Evolutionary conservation across 2,329 filamentous ascomycete genomes (phyloP).

Genomic region (Bipolaris bicolor): DNA sequence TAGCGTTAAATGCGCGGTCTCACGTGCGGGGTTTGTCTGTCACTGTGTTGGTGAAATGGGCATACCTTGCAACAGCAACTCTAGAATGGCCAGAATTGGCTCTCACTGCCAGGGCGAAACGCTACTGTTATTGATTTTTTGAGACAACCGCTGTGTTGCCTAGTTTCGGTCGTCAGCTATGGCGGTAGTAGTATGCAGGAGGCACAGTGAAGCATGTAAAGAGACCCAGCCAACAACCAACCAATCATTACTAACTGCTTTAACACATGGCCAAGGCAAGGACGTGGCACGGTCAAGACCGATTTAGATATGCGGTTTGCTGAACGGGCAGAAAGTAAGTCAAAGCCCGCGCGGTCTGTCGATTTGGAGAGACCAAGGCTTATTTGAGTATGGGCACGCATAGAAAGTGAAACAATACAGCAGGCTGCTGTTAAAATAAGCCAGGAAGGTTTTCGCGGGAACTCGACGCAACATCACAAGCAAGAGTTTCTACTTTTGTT

Average conservation of each 20-base stretch:
- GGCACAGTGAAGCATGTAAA: not conserved
- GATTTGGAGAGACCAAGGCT: not conserved
- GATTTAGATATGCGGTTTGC: not conserved
- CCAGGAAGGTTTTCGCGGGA: not conserved
- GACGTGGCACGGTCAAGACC: not conserved
- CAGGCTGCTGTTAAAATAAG: not conserved
- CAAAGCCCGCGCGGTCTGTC: not conserved
- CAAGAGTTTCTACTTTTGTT: not conserved
- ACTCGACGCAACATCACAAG: not conserved
- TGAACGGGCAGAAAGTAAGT: not conserved
- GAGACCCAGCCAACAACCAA: not conserved
- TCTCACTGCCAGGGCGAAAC: not conserved
- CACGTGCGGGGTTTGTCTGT: slow-evolving; percentile 14
- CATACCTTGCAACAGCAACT: not conserved
- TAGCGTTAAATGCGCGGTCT: slow-evolving; percentile 10
- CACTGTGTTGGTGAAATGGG: slow-evolving; percentile 2
- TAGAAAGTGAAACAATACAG: not conserved
- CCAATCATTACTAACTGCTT: not conserved
- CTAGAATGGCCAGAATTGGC: not conserved
- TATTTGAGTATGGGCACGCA: not conserved
- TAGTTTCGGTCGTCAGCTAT: not conserved
- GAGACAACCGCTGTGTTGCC: not conserved
- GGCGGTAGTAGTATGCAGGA: slow-evolving; percentile 1
- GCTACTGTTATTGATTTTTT: not conserved
- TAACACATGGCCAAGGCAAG: not conserved